These are phyloP conservation scores for Alopecurus myosuroides DNA, from an alignment of 176 grass and related monocot species.

Conservation along the genomic window DNA sequence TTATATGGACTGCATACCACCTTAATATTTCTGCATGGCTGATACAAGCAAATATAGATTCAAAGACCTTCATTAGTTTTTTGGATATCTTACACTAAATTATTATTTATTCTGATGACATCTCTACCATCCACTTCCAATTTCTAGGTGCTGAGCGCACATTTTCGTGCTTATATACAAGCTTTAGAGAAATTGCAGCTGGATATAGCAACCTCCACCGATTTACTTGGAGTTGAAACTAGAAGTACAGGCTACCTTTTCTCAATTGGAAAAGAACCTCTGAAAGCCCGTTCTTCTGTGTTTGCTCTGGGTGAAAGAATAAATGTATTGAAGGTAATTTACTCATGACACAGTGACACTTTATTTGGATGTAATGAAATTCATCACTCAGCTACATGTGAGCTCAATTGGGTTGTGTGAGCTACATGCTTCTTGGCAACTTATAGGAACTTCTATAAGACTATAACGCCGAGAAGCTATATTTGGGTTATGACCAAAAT, in stretches of 20 bases:
- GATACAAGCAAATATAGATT: slow-evolving; percentile 18
- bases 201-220: slow-evolving; percentile 94
- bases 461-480: neutral
- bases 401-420: neutral
- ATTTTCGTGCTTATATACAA: slow-evolving; percentile 98
- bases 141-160: slow-evolving; percentile 87
- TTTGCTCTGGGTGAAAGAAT: slow-evolving; percentile 98
- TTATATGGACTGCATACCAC: neutral
- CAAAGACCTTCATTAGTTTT: neutral
- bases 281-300: slow-evolving; percentile 90
- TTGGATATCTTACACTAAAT: neutral
- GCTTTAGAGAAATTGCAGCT: slow-evolving; percentile 90
- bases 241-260: slow-evolving; percentile 84
- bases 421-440: neutral
- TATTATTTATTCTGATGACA: neutral
- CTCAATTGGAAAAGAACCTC: slow-evolving; percentile 86
- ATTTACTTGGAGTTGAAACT: slow-evolving; percentile 95
- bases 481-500: neutral
- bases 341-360: neutral
- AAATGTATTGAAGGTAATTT: slow-evolving; percentile 83
- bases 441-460: neutral
- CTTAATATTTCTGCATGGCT: neutral
- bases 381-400: neutral
- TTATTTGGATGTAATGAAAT: neutral
- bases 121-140: neutral